Evolutionary conservation across 495 filamentous ascomycete species (phyloP).

Genomic region (Aspergillus bridgeri): DNA sequence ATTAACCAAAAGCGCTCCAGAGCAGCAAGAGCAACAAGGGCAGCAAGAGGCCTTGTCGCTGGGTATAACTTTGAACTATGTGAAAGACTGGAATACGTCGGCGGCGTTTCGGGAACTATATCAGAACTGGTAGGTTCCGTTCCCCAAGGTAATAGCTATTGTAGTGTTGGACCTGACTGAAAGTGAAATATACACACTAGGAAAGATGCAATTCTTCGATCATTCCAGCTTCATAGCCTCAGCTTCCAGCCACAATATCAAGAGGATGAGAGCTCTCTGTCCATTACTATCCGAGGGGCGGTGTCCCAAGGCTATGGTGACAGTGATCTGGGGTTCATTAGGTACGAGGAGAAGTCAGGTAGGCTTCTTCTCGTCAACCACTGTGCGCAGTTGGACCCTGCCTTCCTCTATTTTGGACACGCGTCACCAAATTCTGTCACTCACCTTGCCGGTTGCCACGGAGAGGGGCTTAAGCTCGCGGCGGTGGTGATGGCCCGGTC

Average conservation of each 20-base stretch:
- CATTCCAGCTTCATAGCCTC: not conserved
- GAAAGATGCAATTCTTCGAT: not conserved
- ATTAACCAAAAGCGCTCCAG: no score
- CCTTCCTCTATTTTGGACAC: slow-evolving; percentile 5
- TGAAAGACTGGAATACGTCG: not conserved
- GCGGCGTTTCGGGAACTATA: not conserved
- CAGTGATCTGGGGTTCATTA: no score
- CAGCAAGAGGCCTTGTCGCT: no score
- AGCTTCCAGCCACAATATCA: not conserved
- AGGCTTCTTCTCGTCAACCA: slow-evolving; percentile 10
- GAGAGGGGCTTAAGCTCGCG: slow-evolving; percentile 30
- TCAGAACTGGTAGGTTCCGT: not conserved
- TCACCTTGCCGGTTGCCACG: slow-evolving; percentile 18
- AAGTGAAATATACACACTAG: not conserved
- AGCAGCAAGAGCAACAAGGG: no score
- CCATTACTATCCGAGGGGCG: not conserved
- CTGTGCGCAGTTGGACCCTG: slow-evolving; percentile 7
- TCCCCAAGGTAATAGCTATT: not conserved
- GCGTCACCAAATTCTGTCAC: not conserved
- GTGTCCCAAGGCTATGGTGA: slow-evolving; percentile 1
- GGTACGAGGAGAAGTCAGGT: slow-evolving; percentile 12
- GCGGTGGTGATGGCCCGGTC: slow-evolving; percentile 20
- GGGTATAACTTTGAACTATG: no score
- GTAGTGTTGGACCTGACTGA: no score
- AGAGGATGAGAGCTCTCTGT: not conserved